A percentile compares a stretch with the other conserved stretches of the same genome.
These are phyloP conservation scores for Diversispora epigaea DNA, from an alignment of 192 early-diverging fungal genomes.

Conservation along the genomic window DNA sequence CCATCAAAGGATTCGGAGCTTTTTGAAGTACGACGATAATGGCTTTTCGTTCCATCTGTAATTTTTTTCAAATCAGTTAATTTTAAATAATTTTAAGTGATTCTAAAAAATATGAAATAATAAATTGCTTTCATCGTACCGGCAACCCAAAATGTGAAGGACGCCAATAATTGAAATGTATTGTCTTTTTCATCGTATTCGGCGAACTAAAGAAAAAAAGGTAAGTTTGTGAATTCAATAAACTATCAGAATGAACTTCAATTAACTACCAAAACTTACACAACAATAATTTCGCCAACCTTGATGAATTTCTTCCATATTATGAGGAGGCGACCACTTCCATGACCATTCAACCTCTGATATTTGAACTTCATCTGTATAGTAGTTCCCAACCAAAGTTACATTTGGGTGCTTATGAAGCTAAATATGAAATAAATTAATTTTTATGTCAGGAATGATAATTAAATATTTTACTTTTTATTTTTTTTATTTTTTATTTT, in stretches of 20 bases:
- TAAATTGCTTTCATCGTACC: conserved; percentile 5
- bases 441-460: too few relatives aligned
- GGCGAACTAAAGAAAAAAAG: conserved; percentile 22
- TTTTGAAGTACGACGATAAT: conserved; percentile 17
- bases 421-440: neutral
- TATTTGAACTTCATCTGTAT: neutral
- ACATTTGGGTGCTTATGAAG: conserved; percentile 31
- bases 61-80: neutral
- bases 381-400: conserved; percentile 12
- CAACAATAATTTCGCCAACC: conserved; percentile 35
- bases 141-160: conserved; percentile 34
- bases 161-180: conserved; percentile 18
- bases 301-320: conserved; percentile 26
- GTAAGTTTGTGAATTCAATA: neutral
- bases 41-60: neutral
- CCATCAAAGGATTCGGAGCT: conserved; percentile 10
- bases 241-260: neutral
- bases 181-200: conserved; percentile 31
- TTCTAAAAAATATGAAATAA: neutral
- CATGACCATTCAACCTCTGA: conserved; percentile 27
- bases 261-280: conserved; percentile 1
- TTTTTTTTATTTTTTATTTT: too few relatives aligned
- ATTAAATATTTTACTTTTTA: too few relatives aligned
- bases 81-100: neutral
- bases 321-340: conserved; percentile 31